Evolutionary conservation across 192 early-diverging fungal genomes (phyloP).

Genomic region (Chytriomyces confervae): DNA sequence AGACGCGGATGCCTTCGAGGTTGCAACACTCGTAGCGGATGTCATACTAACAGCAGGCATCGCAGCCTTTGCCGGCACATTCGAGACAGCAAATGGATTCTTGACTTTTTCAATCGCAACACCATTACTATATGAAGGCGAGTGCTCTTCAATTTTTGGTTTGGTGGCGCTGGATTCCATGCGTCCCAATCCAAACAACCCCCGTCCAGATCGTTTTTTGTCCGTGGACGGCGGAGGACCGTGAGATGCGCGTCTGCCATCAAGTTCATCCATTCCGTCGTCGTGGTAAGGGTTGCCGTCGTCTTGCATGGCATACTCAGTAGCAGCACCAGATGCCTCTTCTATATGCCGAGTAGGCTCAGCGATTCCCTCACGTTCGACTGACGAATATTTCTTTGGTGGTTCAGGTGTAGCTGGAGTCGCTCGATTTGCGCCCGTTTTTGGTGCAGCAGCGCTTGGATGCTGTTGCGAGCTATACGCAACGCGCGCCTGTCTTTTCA

Average conservation of each 20-base stretch:
- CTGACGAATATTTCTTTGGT: background rate
- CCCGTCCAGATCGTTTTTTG: background rate
- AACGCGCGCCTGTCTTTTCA: background rate
- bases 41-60: background rate
- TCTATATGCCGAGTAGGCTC: background rate
- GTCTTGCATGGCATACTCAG: background rate
- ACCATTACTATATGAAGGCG: background rate
- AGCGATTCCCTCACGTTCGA: background rate
- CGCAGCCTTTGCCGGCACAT: background rate
- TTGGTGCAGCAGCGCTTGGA: background rate
- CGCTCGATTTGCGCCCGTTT: background rate
- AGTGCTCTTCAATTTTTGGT: background rate
- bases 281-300: too few relatives aligned
- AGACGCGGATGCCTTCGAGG: background rate
- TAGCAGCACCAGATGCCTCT: background rate
- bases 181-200: background rate
- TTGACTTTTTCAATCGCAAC: slow-evolving; percentile 17
- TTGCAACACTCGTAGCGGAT: background rate
- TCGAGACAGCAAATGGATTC: slow-evolving; percentile 20
- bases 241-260: too few relatives aligned
- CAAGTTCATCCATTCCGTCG: too few relatives aligned
- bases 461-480: too few relatives aligned
- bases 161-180: background rate
- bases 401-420: slow-evolving; percentile 4
- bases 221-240: too few relatives aligned